These are phyloP conservation scores for Fusarium robinianum DNA, from an alignment of 2,329 filamentous ascomycete species.

Conservation along the genomic window DNA sequence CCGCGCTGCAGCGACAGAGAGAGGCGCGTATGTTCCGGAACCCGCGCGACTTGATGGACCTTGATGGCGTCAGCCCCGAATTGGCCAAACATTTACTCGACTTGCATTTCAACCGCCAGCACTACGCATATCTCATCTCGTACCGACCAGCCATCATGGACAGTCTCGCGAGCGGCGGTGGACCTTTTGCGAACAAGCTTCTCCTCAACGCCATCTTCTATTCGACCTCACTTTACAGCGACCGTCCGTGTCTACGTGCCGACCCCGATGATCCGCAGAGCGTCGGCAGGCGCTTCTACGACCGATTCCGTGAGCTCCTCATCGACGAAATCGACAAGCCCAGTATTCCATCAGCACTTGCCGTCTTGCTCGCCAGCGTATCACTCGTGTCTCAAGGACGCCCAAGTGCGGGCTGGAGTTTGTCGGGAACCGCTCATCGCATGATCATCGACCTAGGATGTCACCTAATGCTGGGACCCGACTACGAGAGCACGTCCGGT, in stretches of 20 bases:
- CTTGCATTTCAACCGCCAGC: constrained; percentile 45
- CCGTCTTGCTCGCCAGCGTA: constrained; percentile 41
- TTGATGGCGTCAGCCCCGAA: constrained; percentile 42
- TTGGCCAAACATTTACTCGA: constrained; percentile 45
- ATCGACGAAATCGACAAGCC: constrained; percentile 40
- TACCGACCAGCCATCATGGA: constrained; percentile 48
- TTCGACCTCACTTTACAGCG: constrained; percentile 45
- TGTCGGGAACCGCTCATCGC: constrained; percentile 45
- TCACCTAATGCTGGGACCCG: constrained; percentile 40
- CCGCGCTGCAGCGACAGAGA: constrained; percentile 41
- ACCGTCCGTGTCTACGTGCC: constrained; percentile 41
- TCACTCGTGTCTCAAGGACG: constrained; percentile 41
- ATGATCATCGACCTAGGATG: constrained; percentile 47
- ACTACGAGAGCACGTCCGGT: constrained; percentile 34
- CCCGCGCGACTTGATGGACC: constrained; percentile 39
- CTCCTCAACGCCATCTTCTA: constrained; percentile 49
- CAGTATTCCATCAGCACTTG: constrained; percentile 46
- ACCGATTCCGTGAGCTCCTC: constrained; percentile 44
- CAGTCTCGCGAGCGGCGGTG: constrained; percentile 41
- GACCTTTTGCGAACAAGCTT: constrained; percentile 44
- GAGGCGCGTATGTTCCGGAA: constrained; percentile 40
- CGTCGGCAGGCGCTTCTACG: constrained; percentile 44
- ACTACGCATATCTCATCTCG: constrained; percentile 44
- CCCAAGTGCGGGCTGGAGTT: constrained; percentile 43
- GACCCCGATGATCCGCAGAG: constrained; percentile 42